A percentile compares a stretch with the other conserved stretches of the same genome.
Conservation (phyloP, 2,329 filamentous ascomycete genomes). For the Fusarium hainanense region DNA sequence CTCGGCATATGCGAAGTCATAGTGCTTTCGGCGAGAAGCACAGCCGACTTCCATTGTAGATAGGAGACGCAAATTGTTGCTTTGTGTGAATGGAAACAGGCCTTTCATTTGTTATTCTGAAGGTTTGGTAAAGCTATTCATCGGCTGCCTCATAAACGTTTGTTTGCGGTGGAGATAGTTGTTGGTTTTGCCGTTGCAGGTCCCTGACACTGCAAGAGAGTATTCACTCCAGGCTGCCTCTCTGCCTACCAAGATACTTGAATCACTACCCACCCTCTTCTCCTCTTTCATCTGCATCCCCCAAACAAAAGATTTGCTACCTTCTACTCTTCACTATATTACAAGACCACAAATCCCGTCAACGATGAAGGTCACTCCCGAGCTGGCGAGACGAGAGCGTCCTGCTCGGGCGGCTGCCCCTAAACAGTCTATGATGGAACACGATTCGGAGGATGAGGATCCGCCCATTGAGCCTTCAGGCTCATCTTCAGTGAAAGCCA, state of each 20-base stretch:
- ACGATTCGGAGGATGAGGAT: conserved; percentile 8
- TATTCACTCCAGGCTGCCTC: not conserved
- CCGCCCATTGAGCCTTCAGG: not conserved
- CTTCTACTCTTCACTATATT: not conserved
- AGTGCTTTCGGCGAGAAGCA: not conserved
- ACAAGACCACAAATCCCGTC: not conserved
- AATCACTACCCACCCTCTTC: not conserved
- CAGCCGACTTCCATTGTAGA: not conserved
- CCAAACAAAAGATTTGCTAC: not conserved
- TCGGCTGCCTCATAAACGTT: too few relatives aligned
- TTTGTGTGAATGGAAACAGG: not conserved
- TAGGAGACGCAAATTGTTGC: not conserved
- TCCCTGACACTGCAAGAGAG: conserved; percentile 7
- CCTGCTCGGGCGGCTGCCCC: conserved; percentile 20
- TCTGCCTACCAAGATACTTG: not conserved
- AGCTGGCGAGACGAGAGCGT: conserved; percentile 10
- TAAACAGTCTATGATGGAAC: conserved; percentile 1
- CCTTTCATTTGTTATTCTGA: not conserved
- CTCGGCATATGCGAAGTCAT: not conserved
- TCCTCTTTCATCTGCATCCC: not conserved
- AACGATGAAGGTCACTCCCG: not conserved
- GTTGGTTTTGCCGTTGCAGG: not conserved
- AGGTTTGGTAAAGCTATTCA: too few relatives aligned
- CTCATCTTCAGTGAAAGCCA: not conserved
- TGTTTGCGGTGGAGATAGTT: not conserved